Evolutionary conservation across 345 rosid genomes (phyloP).

Genomic region (Citrus cavaleriei): DNA sequence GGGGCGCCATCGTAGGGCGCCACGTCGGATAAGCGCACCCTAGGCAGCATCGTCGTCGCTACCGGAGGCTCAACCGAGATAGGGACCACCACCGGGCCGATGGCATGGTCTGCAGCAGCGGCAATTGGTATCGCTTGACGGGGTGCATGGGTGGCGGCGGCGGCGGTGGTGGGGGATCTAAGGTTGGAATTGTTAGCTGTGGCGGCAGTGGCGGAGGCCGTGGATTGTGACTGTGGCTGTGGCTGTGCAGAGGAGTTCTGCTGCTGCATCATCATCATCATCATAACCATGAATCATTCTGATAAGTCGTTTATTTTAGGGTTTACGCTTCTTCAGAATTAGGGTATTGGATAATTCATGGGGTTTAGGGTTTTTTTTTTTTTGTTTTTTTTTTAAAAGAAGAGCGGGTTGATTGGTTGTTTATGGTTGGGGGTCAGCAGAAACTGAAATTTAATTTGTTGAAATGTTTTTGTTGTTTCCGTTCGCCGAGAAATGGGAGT

Average conservation of each 20-base stretch:
- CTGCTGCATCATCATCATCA: constrained; percentile 46
- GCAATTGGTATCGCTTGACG: constrained; percentile 12
- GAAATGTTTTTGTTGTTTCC: background rate
- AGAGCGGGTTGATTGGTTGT: no score
- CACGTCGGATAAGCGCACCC: constrained; percentile 72
- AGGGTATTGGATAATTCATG: background rate
- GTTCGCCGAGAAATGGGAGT: background rate
- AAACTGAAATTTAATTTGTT: background rate
- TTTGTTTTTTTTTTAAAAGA: background rate
- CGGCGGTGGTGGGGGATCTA: constrained; percentile 29
- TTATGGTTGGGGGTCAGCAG: background rate
- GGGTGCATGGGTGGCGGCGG: constrained; percentile 20
- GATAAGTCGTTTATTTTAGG: constrained; percentile 4
- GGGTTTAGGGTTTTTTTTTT: background rate
- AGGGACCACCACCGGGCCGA: constrained; percentile 32
- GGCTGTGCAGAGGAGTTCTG: constrained; percentile 33
- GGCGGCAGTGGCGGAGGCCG: constrained; percentile 14
- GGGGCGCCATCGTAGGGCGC: constrained; percentile 81
- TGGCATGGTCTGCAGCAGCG: constrained; percentile 28
- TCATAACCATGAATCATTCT: constrained; percentile 51
- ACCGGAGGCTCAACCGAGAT: constrained; percentile 33
- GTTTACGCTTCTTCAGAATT: background rate
- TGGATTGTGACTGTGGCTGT: background rate
- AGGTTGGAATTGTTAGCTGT: constrained; percentile 16
- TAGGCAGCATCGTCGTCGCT: constrained; percentile 40